A percentile compares a stretch with the other conserved stretches of the same genome.
Conservation (phyloP, 192 early-diverging fungal genomes). For the Linnemannia hyalina region DNA sequence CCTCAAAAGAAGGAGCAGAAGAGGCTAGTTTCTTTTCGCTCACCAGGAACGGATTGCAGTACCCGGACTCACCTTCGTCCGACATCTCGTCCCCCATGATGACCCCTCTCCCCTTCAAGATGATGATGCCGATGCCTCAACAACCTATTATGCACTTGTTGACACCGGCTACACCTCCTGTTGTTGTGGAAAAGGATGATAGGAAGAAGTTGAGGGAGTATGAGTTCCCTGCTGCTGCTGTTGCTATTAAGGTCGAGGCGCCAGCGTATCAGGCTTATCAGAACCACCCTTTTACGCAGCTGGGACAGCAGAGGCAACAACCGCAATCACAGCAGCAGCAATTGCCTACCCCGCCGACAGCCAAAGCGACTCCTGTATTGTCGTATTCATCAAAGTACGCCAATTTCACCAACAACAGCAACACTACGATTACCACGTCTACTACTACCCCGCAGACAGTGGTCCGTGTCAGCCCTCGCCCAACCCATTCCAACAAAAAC, state of each 20-base stretch:
- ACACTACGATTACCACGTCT: background rate
- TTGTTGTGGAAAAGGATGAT: conserved; percentile 7
- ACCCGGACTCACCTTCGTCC: conserved; percentile 22
- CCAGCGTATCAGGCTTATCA: conserved; percentile 5
- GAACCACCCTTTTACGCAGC: conserved; percentile 30
- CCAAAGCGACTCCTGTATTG: background rate
- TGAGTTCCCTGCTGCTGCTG: conserved; percentile 11
- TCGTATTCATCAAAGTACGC: conserved; percentile 32
- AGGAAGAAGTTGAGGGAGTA: conserved; percentile 26
- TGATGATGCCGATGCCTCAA: background rate
- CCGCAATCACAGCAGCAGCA: conserved; percentile 11
- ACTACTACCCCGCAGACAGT: background rate
- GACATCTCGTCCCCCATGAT: conserved; percentile 14
- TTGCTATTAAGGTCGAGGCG: background rate
- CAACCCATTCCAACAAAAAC: background rate
- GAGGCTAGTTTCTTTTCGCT: conserved; percentile 21
- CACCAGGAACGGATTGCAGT: conserved; percentile 22
- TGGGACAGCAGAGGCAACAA: conserved; percentile 27
- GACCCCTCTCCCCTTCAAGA: conserved; percentile 35
- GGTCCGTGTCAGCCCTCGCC: conserved; percentile 1
- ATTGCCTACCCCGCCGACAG: background rate
- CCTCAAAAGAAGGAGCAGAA: background rate
- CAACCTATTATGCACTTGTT: too few species aligned
- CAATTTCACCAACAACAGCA: conserved; percentile 23
- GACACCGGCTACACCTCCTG: background rate